Base-by-base conservation (phyloP, 1,284 basidiomycete species). In the Lentinula novae-zelandiae region DNA sequence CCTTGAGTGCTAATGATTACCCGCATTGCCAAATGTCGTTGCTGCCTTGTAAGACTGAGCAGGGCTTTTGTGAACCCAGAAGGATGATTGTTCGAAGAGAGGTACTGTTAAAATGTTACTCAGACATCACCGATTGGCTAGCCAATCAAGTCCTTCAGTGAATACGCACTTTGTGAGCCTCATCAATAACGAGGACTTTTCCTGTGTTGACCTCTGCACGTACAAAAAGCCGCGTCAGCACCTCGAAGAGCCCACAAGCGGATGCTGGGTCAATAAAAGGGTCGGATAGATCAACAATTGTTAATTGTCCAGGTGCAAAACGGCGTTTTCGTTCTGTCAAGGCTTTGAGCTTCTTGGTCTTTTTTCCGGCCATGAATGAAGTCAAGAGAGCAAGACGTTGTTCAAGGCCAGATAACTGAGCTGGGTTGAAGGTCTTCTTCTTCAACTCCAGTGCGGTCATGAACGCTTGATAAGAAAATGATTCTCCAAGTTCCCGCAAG, bases 1-100 rank as follows among this genome's bases (percentile, higher is more conserved):
- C 86, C 87, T 78, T 89, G 89, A 0, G 88, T 91, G 64, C 85
- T 87, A 60, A 91, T 85, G 38, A 91, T 80, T 12, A 91, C 76
- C 3, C 89, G 76, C 82, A 89, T 89, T 0, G 82, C 86, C 1
- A 87, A 72, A 67, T 91, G 89, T 0, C 89, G 79, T 64, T 90
- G 89, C 65, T 90, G 85, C 0, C 89, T 79, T 13, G 84, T 84
- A 13, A 90, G 72, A 2, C 80, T 79, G 15, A 86, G 68, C 20
- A 91, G 69, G 1, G 83, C 76, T 22, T 81, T 80, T 0, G 86
- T 86, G 0, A 91, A 76, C 0, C 84, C 82, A 0, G 79, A 76
- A 0, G 81, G 73, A 27, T 75, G 70, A 49, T 75, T 76, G 51
- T 75, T 74, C 3, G 73, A 67, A 1, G 84, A 81, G 0, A 91